A percentile compares a stretch with the other conserved stretches of the same genome.
Evolutionary conservation across 2,329 filamentous ascomycete species (phyloP).

Genomic region (Macrophomina pseudophaseolina): DNA sequence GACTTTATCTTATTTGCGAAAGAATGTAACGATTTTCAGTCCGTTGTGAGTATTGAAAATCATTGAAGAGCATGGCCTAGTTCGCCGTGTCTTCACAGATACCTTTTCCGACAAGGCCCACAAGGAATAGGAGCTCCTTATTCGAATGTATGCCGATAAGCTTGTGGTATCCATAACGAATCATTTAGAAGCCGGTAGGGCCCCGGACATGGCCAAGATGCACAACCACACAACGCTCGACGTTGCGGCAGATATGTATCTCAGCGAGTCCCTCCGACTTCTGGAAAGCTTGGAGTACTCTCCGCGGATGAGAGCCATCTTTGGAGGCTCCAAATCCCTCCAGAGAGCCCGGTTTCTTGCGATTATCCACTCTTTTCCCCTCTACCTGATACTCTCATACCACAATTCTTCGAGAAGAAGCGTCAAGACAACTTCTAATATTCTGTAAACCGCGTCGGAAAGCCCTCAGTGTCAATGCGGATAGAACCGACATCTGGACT

Average conservation of each 20-base stretch:
- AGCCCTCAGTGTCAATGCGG: not conserved
- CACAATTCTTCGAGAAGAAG: not conserved
- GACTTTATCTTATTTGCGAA: conserved; percentile 30
- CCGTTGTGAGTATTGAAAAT: conserved; percentile 39
- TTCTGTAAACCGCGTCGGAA: not conserved
- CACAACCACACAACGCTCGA: conserved; percentile 35
- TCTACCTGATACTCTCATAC: not conserved
- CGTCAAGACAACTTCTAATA: not conserved
- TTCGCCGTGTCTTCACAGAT: conserved; percentile 46
- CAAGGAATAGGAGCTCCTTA: conserved; percentile 45
- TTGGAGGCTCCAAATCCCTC: conserved; percentile 31
- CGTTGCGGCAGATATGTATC: conserved; percentile 34
- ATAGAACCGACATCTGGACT: conserved; percentile 11
- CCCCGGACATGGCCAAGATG: conserved; percentile 41
- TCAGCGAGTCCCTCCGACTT: conserved; percentile 33
- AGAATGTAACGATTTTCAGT: conserved; percentile 26
- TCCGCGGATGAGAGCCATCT: conserved; percentile 41
- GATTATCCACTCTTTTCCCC: not conserved
- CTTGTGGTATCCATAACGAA: conserved; percentile 39
- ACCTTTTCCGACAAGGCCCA: conserved; percentile 48
- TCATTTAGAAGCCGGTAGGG: conserved; percentile 32
- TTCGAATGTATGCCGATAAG: conserved; percentile 48
- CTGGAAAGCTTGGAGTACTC: conserved; percentile 29
- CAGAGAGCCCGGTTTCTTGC: not conserved
- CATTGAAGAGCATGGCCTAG: conserved; percentile 48